These are phyloP conservation scores for Agrostemma githago DNA, from an alignment of 148 eudicot species.

Conservation along the genomic window DNA sequence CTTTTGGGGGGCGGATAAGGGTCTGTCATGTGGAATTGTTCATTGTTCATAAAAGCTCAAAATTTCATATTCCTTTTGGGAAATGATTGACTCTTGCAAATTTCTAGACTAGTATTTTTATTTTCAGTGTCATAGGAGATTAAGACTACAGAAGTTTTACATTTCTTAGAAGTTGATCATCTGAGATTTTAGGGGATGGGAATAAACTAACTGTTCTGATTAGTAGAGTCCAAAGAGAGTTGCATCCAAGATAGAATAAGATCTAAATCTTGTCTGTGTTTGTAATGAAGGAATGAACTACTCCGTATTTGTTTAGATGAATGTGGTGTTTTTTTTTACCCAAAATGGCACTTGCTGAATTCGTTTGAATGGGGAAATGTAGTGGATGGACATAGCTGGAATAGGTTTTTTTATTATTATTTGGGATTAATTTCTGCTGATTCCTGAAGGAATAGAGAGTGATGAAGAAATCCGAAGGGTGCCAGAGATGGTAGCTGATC, in stretches of 20 bases:
- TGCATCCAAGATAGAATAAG: not conserved
- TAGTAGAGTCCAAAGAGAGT: no score
- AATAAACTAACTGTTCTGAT: not conserved
- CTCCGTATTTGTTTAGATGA: not conserved
- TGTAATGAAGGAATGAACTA: not conserved
- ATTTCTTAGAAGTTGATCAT: not conserved
- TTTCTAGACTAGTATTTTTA: not conserved
- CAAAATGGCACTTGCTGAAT: not conserved
- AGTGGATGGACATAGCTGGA: not conserved
- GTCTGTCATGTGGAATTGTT: not conserved
- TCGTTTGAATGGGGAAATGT: not conserved
- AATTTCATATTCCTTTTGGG: not conserved
- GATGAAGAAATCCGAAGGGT: conserved; percentile 96
- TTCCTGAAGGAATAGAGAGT: conserved; percentile 73
- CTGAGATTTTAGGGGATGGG: not conserved
- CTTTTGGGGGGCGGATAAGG: not conserved
- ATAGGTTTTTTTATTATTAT: not conserved
- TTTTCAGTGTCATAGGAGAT: no score
- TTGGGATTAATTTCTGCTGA: not conserved
- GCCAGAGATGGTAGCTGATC: conserved; percentile 79
- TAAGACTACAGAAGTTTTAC: no score
- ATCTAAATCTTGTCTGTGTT: not conserved
- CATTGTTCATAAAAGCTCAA: not conserved
- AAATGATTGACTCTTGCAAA: not conserved
- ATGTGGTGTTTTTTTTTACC: not conserved